A percentile compares a stretch with the other conserved stretches of the same genome.
These are phyloP conservation scores for Heterobasidion annosum DNA, from an alignment of 1,284 basidiomycete genomes.

Conservation along the genomic window DNA sequence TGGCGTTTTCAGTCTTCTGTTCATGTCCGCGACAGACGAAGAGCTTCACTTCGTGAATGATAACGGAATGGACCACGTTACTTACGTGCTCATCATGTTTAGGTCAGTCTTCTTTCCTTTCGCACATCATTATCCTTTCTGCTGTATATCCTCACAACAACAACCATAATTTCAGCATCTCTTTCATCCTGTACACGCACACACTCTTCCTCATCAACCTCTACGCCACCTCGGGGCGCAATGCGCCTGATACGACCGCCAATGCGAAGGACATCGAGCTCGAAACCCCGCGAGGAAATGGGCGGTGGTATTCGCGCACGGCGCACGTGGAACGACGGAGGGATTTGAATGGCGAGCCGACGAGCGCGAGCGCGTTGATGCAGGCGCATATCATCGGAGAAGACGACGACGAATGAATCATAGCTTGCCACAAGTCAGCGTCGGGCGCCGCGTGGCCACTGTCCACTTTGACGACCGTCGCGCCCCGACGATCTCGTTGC, in stretches of 20 bases:
- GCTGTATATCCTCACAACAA: background rate
- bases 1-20: slow-evolving; percentile 42
- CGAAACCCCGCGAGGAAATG: slow-evolving; percentile 12
- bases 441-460: no score
- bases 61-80: slow-evolving; percentile 80
- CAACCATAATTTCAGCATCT: slow-evolving; percentile 32
- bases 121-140: background rate
- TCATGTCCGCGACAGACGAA: slow-evolving; percentile 91
- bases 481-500: no score
- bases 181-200: slow-evolving; percentile 48
- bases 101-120: slow-evolving; percentile 34
- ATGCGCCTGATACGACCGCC: slow-evolving; percentile 25
- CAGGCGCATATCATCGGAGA: background rate
- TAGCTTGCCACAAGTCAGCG: background rate
- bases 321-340: background rate
- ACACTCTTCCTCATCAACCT: slow-evolving; percentile 51
- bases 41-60: slow-evolving; percentile 65
- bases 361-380: slow-evolving; percentile 1
- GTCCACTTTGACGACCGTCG: no score
- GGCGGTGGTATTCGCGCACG: slow-evolving; percentile 14
- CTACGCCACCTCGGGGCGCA: slow-evolving; percentile 52
- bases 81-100: slow-evolving; percentile 79
- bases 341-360: background rate
- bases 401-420: background rate
- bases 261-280: slow-evolving; percentile 21